phyloP scores from a whole-genome alignment of 345 rosid genomes.

The Dovyalis caffra region DNA sequence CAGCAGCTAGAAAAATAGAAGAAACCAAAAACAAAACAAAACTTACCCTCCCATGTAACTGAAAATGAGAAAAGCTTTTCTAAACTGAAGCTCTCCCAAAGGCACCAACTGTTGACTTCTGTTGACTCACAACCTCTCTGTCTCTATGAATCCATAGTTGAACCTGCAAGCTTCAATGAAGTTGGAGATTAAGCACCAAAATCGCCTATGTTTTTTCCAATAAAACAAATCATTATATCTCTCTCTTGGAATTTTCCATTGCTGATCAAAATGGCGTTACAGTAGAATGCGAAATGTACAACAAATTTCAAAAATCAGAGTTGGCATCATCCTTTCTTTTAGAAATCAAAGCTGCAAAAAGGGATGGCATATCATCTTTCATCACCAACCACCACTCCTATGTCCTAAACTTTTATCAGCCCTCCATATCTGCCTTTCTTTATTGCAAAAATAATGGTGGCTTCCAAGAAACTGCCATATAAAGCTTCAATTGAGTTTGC shows the following conservation, averaged over 20 bases:
- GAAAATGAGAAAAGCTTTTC: constrained; percentile 57
- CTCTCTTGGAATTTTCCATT: background rate
- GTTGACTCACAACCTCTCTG: no score
- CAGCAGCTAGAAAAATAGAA: background rate
- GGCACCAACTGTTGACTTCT: constrained; percentile 41
- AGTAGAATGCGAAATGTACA: background rate
- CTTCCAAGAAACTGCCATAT: no score
- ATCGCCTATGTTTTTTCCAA: background rate
- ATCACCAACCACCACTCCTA: background rate
- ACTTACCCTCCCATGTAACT: constrained; percentile 66
- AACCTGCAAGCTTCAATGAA: background rate
- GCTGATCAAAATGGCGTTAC: constrained; percentile 26
- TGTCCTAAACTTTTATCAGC: background rate
- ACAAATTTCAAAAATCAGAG: background rate
- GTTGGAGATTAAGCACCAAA: background rate
- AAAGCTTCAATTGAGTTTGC: no score
- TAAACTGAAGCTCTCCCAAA: constrained; percentile 57
- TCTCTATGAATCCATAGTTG: no score
- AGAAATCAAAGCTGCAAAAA: constrained; percentile 28
- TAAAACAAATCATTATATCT: background rate
- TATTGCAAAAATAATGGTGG: background rate
- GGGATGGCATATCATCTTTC: background rate
- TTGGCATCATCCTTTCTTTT: background rate
- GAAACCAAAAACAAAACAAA: constrained; percentile 9
- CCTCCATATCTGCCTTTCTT: background rate